Base-by-base conservation (phyloP, 2,329 filamentous ascomycete genomes). In the Xylaria sp. region DNA sequence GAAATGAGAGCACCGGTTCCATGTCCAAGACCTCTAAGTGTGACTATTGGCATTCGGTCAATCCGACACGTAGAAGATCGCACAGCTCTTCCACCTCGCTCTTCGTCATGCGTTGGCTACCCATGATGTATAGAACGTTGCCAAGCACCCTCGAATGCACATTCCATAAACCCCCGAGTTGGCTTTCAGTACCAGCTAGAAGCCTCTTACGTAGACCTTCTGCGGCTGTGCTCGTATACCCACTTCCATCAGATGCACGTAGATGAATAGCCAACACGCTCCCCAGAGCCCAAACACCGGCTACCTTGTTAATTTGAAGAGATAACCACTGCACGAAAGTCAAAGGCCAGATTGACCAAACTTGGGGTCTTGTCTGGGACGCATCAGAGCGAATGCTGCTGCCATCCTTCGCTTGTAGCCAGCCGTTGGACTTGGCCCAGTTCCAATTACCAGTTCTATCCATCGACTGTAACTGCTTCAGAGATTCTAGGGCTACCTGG, bases 341-440 rank as follows among this genome's bases (percentile, higher is more conserved):
- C 1, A 80, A 80, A 0, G 87, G 86, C 91, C 91, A 95, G 61
- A 87, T 84, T 60, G 90, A 92, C 90, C 90, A 94, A 17, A 65
- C 53, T 15, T 63, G 45, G 8, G 59, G 58, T 11, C 19, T 45
- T 1, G 37, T 14, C n/a, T 52, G 37, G 2, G 54, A 21, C 12
- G 9, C 5, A 25, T 11, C 11, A 2, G 53, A 5, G 9, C 50
- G 19, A 15, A 15, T 62, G 9, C 12, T 46, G 38, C 42, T 25
- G 15, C n/a, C n/a, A n/a, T n/a, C n/a, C n/a, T 38, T 43, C n/a
- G 2, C 23, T n/a, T 57, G 63, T 2, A 64, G 45, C 70, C 68
- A 70, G 38, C 86, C 89, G 49, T 82, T 79, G 0, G 74, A 61
- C 65, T 82, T 84, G 60, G 83, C 87, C 64, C 69, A 78, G 62